Evolutionary conservation across 208 protist genomes (phyloP).

Genomic region (Trypanosoma cruzi): DNA sequence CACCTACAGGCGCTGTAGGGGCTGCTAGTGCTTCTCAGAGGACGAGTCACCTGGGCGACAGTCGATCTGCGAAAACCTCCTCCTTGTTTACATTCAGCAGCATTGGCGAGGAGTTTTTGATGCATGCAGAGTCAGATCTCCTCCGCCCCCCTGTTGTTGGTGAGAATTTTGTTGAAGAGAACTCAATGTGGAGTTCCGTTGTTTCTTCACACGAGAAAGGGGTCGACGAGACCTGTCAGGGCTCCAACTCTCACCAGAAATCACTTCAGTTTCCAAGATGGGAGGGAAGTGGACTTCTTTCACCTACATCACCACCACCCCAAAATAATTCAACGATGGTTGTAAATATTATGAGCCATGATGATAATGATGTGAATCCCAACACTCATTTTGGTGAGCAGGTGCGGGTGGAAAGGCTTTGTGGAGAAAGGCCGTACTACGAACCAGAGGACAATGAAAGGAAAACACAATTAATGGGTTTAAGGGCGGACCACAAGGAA

Average conservation of each 20-base stretch:
- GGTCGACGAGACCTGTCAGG: not conserved
- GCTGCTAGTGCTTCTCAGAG: not conserved
- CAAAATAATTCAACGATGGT: not conserved
- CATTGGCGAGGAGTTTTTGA: not conserved
- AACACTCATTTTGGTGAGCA: not conserved
- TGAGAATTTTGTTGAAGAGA: too few relatives aligned
- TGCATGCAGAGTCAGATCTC: too few relatives aligned
- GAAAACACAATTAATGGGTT: not conserved
- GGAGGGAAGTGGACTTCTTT: not conserved
- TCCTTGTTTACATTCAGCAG: not conserved
- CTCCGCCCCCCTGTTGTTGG: too few relatives aligned
- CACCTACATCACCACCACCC: not conserved
- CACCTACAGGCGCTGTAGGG: not conserved
- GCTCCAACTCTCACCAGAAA: not conserved
- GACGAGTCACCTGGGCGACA: not conserved
- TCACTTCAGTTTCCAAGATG: not conserved
- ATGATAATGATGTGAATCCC: not conserved
- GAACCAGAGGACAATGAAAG: not conserved
- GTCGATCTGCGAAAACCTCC: not conserved
- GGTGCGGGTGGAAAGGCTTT: not conserved
- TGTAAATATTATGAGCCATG: not conserved
- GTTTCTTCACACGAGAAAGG: not conserved
- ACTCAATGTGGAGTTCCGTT: too few relatives aligned
- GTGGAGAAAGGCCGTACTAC: not conserved
- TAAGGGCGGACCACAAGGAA: too few relatives aligned